Evolutionary conservation across 2,329 filamentous ascomycete genomes (phyloP), one percentile per base, ranked within the genome.

Genomic region (Pseudogymnoascus sp.): DNA sequence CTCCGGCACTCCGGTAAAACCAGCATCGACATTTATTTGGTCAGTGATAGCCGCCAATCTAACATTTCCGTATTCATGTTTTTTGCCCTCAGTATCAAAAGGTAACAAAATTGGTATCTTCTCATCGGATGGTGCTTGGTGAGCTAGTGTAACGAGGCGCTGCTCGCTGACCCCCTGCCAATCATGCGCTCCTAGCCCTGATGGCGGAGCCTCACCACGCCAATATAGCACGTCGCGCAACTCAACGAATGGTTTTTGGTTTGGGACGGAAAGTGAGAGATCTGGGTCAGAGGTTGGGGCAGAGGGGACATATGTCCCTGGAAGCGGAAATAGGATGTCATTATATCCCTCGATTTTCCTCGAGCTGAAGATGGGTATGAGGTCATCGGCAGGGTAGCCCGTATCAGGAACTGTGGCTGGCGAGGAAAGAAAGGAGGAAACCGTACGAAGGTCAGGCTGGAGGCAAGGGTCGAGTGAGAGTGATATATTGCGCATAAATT

Each of bases 131-230:
- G 78, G 79, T 1, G 76, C 74, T 62, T 64, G 62, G 7, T 83
- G 83, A 24, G 82, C 72, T 75, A 84, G 78, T 47, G 79, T 74
- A 6, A 86, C 77, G 65, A 87, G 82, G 8, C 85, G 79, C 63
- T 86, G 84, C 5, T 84, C 78, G 35, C 86, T 79, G 66, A 86
- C 86, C 0, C 78, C 78, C 16, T 78, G 78, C 84, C 85, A 88
- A 33, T 79, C 81, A 4, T 81, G 65, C 74, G 75, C 47, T n/a
- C 80, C 76, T 53, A 76, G 76, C 0, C 81, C 81, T 11, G 80
- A 80, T 2, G 79, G 78, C 16, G 61, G 61, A 10, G 63, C 66
- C 6, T 79, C 76, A 6, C 82, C 82, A 2, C 82, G 79, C 83
- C 82, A 86, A 64, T 82, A 79, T 40, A 84, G 71, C 24, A 70